Evolutionary conservation across 495 filamentous ascomycete species (phyloP).

Genomic region (Aspergillus avenaceus): DNA sequence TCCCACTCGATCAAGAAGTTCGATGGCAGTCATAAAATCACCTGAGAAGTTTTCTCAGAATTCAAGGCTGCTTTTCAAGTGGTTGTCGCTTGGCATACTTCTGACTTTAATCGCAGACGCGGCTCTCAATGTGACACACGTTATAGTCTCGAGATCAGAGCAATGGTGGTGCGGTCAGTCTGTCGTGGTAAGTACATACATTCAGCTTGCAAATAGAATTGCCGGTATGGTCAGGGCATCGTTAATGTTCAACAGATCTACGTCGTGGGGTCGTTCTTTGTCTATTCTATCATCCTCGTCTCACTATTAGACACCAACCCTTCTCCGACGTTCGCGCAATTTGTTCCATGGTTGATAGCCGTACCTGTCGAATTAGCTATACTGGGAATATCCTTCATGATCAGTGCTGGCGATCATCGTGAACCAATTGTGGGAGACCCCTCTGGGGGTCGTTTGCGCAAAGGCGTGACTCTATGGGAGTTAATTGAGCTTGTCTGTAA

Average conservation of each 20-base stretch:
- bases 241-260: conserved; percentile 60
- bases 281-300: conserved; percentile 67
- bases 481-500: conserved; percentile 55
- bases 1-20: conserved; percentile 50
- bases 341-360: conserved; percentile 68
- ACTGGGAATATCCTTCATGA: conserved; percentile 55
- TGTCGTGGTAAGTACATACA: conserved; percentile 63
- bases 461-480: conserved; percentile 62
- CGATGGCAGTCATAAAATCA: conserved; percentile 26
- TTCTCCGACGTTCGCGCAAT: conserved; percentile 68
- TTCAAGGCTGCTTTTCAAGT: conserved; percentile 67
- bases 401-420: conserved; percentile 57
- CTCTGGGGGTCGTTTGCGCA: conserved; percentile 36
- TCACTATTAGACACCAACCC: conserved; percentile 74
- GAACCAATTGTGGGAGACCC: conserved; percentile 56
- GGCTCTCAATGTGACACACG: conserved; percentile 70
- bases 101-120: conserved; percentile 73
- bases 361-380: conserved; percentile 65
- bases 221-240: not conserved
- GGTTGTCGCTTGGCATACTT: conserved; percentile 61
- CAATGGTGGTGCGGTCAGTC: conserved; percentile 91
- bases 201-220: conserved; percentile 1
- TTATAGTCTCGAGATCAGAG: conserved; percentile 58
- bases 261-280: conserved; percentile 72
- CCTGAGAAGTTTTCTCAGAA: conserved; percentile 51